Evolutionary conservation across 306 rosid species (phyloP), one percentile per base, ranked within the genome.

Genomic region (Vachellia pachyceras): DNA sequence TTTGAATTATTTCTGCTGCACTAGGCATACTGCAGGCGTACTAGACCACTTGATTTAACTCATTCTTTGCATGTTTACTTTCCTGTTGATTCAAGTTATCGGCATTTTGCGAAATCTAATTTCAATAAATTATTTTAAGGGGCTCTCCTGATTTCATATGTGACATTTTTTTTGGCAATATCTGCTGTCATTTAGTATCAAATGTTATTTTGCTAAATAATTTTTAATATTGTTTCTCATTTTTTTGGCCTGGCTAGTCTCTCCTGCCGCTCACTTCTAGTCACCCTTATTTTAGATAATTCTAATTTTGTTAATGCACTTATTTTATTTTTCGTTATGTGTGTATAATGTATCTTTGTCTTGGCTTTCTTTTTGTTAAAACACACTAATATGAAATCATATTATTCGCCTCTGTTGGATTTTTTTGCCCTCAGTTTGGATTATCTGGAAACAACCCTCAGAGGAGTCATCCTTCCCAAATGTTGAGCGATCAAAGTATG

Each of bases 401-500:
- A 73, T 78, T 33, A 45, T 77, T 80, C 68, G 50, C 47, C 55
- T 84, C 52, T 80, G 39, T 52, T 84, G 42, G 77, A 46, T 68
- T 83, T 81, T 78, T 33, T 50, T 20, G 71, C 77, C 72, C 81
- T 57, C 35, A 88, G 97, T 89, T 70, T 39, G 95, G 89, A 66
- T 73, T 88, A 83, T 69, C 98, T 22, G 97, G 95, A 72, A 92
- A 86, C 93, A 95, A 91, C 82, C 87, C 94, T 75, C 97, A 92
- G 88, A 81, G 97, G 63, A 90, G 83, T 80, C 99, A 92, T 72
- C 75, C 97, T 69, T 83, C 97, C 78, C 99, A 91, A 81, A 90
- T 90, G 80, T 80, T 91, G 94, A 82, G 84, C 29, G 97, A 95
- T 85, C 99, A 93, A 83, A 91, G 99, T 93, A 95, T 18, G 90